Base-by-base conservation (phyloP, 2,329 filamentous ascomycete genomes). In the Pyrenochaeta sp. region DNA sequence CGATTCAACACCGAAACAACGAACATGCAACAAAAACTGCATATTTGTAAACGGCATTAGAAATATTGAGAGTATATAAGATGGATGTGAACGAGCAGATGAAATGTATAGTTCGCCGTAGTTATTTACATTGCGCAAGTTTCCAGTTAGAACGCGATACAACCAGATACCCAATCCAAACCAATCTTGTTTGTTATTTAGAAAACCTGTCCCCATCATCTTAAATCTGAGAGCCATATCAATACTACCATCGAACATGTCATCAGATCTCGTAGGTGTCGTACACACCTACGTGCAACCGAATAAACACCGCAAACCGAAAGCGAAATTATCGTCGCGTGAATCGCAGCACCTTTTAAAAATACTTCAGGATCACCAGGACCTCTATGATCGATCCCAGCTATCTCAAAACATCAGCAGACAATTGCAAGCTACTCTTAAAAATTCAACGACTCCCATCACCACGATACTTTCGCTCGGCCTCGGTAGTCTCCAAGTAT, bases 391-490 rank as follows among this genome's bases (percentile, higher is more conserved):
- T 8, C 34, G 53, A 34, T 69, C 66, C 2, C 46, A 61, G 40
- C 51, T 67, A 10, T 54, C 60, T 15, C 46, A 49, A n/a, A 58
- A 48, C 24, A 45, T 67, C 45, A 34, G 42, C 15, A 56, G 54
- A 46, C 58, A 63, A 10, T 44, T 65, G 2, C 43, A 55, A 10
- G 28, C 27, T 5, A 50, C 54, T 34, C 28, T 49, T 19, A 63
- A 54, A 40, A 52, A 46, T 4, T 19, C 61, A 22, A 15, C 47
- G 25, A 40, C 40, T 12, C 58, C 66, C 5, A 50, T 65, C 36
- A 61, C 48, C 1, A 54, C 52, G n/a, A 62, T 71, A 32, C 54
- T 71, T 15, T 71, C 66, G 2, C 65, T 69, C 6, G 68, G 68
- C 2, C 60, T 69, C 1, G 68, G 68, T 5, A 63, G 60, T 24